Conservation (phyloP, 805 yeast genomes). For the Metschnikowia shivogae region DNA sequence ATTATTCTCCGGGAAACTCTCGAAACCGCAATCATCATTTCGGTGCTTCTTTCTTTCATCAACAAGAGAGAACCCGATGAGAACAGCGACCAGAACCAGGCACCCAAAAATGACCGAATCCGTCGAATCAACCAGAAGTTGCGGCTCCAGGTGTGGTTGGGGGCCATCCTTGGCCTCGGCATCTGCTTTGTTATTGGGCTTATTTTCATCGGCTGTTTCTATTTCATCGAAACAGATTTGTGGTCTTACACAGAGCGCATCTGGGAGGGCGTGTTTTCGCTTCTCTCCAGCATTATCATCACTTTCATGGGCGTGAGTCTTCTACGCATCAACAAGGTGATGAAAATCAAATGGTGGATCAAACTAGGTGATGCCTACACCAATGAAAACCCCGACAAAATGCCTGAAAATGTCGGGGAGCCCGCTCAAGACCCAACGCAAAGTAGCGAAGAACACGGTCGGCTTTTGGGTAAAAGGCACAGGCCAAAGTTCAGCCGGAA, state of each 20-base stretch:
- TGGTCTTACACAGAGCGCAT: conserved; percentile 87
- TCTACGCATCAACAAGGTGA: conserved; percentile 66
- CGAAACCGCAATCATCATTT: conserved; percentile 72
- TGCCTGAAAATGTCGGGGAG: neutral
- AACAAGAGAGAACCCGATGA: conserved; percentile 39
- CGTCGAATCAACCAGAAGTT: conserved; percentile 14
- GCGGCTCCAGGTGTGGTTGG: conserved; percentile 70
- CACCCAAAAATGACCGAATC: conserved; percentile 6
- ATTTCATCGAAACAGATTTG: conserved; percentile 72
- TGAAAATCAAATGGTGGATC: conserved; percentile 75
- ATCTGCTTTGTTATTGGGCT: conserved; percentile 73
- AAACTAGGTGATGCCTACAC: conserved; percentile 41
- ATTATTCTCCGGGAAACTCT: conserved; percentile 70
- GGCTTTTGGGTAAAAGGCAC: neutral
- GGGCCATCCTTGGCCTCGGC: conserved; percentile 67
- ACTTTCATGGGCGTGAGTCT: conserved; percentile 85
- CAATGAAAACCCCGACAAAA: conserved; percentile 11
- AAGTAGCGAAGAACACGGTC: conserved; percentile 1
- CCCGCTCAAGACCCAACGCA: neutral
- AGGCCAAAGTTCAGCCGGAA: conserved; percentile 18
- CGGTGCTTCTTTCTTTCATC: conserved; percentile 67
- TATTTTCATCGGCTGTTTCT: conserved; percentile 64
- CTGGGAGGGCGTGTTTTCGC: conserved; percentile 83
- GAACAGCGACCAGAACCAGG: conserved; percentile 2
- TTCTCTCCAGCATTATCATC: conserved; percentile 72